Evolutionary conservation across 805 yeast genomes (phyloP), one percentile per base, ranked within the genome.

Genomic region (Metschnikowia hibisci): DNA sequence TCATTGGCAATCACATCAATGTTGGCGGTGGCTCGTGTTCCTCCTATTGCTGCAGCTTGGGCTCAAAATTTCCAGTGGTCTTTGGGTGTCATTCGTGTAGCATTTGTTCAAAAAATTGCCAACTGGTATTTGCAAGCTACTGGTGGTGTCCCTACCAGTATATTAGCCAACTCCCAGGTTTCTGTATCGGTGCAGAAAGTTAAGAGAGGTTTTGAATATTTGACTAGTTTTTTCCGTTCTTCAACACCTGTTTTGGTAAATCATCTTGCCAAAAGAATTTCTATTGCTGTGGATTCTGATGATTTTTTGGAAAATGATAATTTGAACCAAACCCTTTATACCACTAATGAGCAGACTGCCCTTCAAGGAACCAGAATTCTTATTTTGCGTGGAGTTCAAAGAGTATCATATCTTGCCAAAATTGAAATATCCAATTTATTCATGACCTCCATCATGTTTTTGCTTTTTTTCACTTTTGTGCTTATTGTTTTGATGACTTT

Each of bases 31-130:
- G 78, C 87, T 15, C 72, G 79, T 47, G 86, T 88, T 15, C 99
- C 99, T 2, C 99, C 99, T 2, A 90, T 93, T 53, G 98, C 97
- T 4, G 88, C 96, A 3, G 90, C 98, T 2, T 91, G 99, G 99
- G 82, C 95, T 26, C 96, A 91, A 66, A 93, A 91, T 69, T 93
- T 93, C 72, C 82, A 80, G 64, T 91, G 98, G 98, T 82, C 97
- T 1, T 78, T 91, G 78, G 99, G 99, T 36, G 82, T 91, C 51
- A 86, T 93, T 55, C 76, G 77, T 42, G 79, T 81, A 6, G 63
- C 66, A 11, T 87, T 89, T 57, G 84, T 91, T 79, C 96, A 90
- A 63, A 63, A 72, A 33, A 85, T 88, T 49, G 84, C 93, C 51
- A 78, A 83, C 61, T 91, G 99, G 99, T 91, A 91, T 63, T 82